A percentile compares a stretch with the other conserved stretches of the same genome.
Conservation (phyloP, 805 yeast species). For the Maudiozyma bulderi region DNA sequence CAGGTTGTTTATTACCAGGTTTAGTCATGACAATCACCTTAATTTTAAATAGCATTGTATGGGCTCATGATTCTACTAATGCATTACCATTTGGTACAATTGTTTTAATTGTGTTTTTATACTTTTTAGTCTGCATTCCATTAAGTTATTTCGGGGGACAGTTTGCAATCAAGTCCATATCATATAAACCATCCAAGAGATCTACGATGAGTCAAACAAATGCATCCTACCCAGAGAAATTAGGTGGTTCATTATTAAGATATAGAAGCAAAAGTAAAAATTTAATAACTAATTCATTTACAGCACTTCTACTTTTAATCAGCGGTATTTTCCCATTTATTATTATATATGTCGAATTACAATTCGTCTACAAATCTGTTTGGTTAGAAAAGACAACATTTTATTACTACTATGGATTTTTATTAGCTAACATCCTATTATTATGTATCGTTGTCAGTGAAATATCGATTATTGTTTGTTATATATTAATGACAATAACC, state of each 20-base stretch:
- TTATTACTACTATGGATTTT: constrained; percentile 72
- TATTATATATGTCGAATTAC: constrained; percentile 68
- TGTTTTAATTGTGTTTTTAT: constrained; percentile 45
- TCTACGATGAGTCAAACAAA: too few relatives aligned
- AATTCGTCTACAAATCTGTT: constrained; percentile 61
- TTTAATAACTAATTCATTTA: constrained; percentile 2
- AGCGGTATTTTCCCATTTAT: constrained; percentile 71
- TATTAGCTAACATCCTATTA: constrained; percentile 50
- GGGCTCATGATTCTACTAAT: constrained; percentile 65
- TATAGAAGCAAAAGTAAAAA: constrained; percentile 1
- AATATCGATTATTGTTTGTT: constrained; percentile 60
- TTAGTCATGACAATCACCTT: constrained; percentile 41
- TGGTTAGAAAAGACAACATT: constrained; percentile 76
- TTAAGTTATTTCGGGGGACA: constrained; percentile 64
- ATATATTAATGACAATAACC: constrained; percentile 44
- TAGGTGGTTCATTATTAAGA: neutral
- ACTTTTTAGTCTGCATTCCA: constrained; percentile 63
- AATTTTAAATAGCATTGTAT: constrained; percentile 55
- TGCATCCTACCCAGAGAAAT: neutral
- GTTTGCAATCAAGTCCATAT: constrained; percentile 6
- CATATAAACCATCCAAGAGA: neutral
- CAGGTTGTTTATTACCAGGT: constrained; percentile 42
- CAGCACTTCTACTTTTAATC: constrained; percentile 1
- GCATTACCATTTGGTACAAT: constrained; percentile 76
- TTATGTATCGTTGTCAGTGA: constrained; percentile 58